Base-by-base conservation (phyloP, 192 early-diverging fungal species). In the Entophlyctis luteolus region DNA sequence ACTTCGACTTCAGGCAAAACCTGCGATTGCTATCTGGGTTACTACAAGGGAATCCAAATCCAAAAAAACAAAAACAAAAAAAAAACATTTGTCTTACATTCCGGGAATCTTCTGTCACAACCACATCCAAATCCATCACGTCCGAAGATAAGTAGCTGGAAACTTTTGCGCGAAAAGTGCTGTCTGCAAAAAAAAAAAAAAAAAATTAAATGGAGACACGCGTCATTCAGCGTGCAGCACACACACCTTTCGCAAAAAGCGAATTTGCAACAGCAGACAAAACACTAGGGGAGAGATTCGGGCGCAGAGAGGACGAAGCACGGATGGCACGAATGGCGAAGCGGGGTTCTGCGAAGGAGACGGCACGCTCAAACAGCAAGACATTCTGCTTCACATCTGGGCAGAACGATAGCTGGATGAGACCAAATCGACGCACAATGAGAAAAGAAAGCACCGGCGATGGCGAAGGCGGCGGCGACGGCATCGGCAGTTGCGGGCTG, bases 311-410 rank as follows among this genome's bases (percentile, higher is more conserved):
- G 23, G 89, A 85, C 22, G 89, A 85, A 16, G 88, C 87, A 54
- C 96, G 84, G 45, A 98, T 69, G 18, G 90, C 96, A 45, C 96
- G 88, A 35, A 91, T 90, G 20, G 87, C 90, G 72, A 90, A 97
- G 49, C 95, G 89, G 33, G 88, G 71, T 72, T 98, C 96, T 48
- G 92, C 79, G 23, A 91, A 85, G 35, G 89, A 75, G 8, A 92
- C 93, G 53, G 89, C 89, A 53, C 87, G 78, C 73, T 93, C 91
- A 59, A 98, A 75, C 38, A 96, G 78, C n/a, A 70, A 62, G 72
- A 93, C 82, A 75, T 92, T 91, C 62, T 90, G 89, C 65, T 89
- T 89, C 57, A 96, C 82, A 76, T 98, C 96, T 96, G 48, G 18
- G 46, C 1, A 14, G 28, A 12, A 18, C 16, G 20, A 8, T 58